These are phyloP conservation scores for Gastrolobium bilobum DNA, from an alignment of 306 rosid species.

Conservation along the genomic window DNA sequence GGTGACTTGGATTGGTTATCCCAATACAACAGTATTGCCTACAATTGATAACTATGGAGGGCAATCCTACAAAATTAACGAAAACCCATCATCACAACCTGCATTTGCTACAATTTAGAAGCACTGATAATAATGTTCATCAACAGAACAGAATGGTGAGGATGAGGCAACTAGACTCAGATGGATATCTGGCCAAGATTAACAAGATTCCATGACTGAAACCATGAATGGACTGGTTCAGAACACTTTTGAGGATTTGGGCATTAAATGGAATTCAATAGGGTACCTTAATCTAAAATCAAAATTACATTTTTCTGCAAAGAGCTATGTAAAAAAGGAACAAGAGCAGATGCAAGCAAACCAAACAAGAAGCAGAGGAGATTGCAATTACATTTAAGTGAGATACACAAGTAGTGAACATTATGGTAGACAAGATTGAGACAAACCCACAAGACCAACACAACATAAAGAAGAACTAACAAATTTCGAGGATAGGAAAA, in stretches of 20 bases:
- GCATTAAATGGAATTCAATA: constrained; percentile 55
- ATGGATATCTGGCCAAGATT: constrained; percentile 47
- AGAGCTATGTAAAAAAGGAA: neutral
- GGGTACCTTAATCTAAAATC: constrained; percentile 47
- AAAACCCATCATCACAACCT: constrained; percentile 61
- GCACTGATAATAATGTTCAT: constrained; percentile 57
- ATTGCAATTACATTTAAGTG: constrained; percentile 70
- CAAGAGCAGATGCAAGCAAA: constrained; percentile 35
- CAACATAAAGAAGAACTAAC: constrained; percentile 32
- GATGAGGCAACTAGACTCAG: constrained; percentile 13
- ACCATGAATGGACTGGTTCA: constrained; percentile 53
- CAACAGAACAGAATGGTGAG: neutral
- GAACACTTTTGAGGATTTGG: constrained; percentile 57
- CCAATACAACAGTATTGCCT: constrained; percentile 98
- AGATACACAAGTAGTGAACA: constrained; percentile 32
- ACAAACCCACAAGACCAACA: constrained; percentile 36
- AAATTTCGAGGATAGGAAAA: constrained; percentile 48
- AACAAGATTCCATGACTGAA: constrained; percentile 78
- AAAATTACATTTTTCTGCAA: constrained; percentile 70
- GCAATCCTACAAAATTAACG: constrained; percentile 62
- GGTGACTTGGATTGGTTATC: constrained; percentile 99
- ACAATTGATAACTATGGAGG: constrained; percentile 69
- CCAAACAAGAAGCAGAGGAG: neutral
- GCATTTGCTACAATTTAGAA: constrained; percentile 59
- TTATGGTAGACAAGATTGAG: constrained; percentile 44